A percentile compares a stretch with the other conserved stretches of the same genome.
Conservation (phyloP, 148 eudicot genomes). For the Vaccinium myrtillus region DNA sequence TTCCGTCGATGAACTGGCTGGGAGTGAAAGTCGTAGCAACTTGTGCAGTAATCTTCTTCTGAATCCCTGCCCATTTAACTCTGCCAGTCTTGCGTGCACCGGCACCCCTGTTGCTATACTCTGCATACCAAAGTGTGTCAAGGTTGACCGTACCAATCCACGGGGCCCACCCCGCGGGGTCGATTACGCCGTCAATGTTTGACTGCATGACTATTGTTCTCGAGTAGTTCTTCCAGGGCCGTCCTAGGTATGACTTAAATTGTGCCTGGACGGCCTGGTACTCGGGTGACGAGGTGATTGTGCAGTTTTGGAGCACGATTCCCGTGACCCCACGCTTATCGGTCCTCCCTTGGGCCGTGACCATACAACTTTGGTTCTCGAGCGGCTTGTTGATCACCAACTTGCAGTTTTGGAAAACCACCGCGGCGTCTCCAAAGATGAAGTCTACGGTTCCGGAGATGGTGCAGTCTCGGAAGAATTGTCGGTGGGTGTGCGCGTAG, state of each 20-base stretch:
- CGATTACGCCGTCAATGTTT: slow-evolving; percentile 44
- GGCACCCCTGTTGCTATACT: slow-evolving; percentile 36
- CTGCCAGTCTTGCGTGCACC: slow-evolving; percentile 10
- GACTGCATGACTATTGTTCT: slow-evolving; percentile 71
- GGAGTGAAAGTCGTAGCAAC: slow-evolving; percentile 28
- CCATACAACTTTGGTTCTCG: slow-evolving; percentile 35
- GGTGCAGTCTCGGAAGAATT: slow-evolving; percentile 62
- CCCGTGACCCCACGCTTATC: slow-evolving; percentile 30
- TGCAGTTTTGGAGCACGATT: slow-evolving; percentile 48
- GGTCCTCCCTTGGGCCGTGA: slow-evolving; percentile 53
- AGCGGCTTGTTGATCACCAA: slow-evolving; percentile 50
- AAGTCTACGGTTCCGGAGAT: slow-evolving; percentile 70
- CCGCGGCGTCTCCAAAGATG: slow-evolving; percentile 55
- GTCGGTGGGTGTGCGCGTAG: slow-evolving; percentile 52
- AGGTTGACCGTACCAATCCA: slow-evolving; percentile 44
- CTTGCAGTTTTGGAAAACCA: slow-evolving; percentile 60
- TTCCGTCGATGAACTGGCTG: slow-evolving; percentile 29
- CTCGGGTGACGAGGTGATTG: slow-evolving; percentile 38
- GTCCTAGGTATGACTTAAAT: slow-evolving; percentile 47
- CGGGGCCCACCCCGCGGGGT: slow-evolving; percentile 42
- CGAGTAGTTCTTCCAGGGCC: slow-evolving; percentile 74
- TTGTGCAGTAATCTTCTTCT: slow-evolving; percentile 27
- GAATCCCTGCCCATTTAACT: slow-evolving; percentile 51
- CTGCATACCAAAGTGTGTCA: slow-evolving; percentile 47
- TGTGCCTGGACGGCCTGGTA: slow-evolving; percentile 24